Conservation (phyloP, 257 asterid species). For the Coffea eugenioides region DNA sequence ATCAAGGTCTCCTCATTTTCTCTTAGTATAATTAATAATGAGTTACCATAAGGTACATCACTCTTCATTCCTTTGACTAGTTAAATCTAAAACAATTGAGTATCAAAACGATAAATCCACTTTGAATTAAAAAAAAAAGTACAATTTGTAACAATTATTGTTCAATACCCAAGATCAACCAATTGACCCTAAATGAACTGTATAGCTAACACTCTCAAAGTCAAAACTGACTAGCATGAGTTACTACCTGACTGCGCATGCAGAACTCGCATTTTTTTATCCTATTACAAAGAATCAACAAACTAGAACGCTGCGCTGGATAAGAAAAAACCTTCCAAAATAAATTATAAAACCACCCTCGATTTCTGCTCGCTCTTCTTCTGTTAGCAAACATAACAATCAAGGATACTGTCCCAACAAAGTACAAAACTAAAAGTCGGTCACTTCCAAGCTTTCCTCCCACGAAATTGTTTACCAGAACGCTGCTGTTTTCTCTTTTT, state of each 20-base stretch:
- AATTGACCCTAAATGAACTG: not conserved
- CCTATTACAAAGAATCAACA: no score
- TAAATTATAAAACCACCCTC: not conserved
- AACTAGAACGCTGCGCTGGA: not conserved
- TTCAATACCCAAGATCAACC: not conserved
- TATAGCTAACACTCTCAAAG: not conserved
- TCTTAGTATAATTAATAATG: no score
- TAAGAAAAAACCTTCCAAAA: not conserved
- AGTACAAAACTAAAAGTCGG: not conserved
- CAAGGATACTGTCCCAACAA: not conserved
- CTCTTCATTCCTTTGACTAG: not conserved
- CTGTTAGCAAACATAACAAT: not conserved
- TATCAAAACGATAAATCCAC: not conserved
- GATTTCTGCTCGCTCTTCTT: not conserved
- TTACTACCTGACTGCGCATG: no score
- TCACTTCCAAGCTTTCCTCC: conserved; percentile 95
- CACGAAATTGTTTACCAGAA: conserved; percentile 75
- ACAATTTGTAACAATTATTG: not conserved
- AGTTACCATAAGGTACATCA: no score
- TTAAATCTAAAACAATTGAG: no score
- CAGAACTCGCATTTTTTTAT: no score
- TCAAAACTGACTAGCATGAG: no score
- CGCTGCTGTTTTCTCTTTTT: conserved; percentile 46
- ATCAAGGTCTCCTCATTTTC: no score
- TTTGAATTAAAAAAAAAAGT: no score